A percentile compares a stretch with the other conserved stretches of the same genome.
These are phyloP conservation scores for Suillus luteus DNA, from an alignment of 768 basidiomycete species.

Conservation along the genomic window DNA sequence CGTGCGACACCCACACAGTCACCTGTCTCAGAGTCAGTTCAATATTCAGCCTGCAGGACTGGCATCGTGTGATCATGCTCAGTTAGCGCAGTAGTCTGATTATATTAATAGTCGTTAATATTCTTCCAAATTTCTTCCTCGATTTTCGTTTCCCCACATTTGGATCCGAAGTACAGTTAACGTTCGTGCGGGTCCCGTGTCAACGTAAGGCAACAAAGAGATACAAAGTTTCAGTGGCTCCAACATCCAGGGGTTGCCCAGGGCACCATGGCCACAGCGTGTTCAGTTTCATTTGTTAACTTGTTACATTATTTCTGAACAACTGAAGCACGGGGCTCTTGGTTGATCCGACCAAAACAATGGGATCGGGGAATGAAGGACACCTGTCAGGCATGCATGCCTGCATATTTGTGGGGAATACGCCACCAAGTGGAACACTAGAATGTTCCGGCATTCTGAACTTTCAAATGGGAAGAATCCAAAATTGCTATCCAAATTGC, in stretches of 20 bases:
- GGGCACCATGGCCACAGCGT: too few species aligned
- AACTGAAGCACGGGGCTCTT: neutral
- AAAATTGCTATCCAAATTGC: slow-evolving; percentile 6
- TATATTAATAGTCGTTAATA: neutral
- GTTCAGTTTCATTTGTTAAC: neutral
- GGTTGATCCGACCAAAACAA: slow-evolving; percentile 7
- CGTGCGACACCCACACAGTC: neutral
- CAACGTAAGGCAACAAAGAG: slow-evolving; percentile 7
- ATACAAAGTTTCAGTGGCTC: neutral
- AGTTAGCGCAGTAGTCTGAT: neutral
- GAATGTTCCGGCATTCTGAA: neutral
- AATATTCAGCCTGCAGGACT: neutral
- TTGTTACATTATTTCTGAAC: neutral
- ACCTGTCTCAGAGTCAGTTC: neutral
- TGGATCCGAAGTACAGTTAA: neutral
- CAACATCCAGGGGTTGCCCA: too few species aligned
- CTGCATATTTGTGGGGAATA: neutral
- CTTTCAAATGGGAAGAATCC: neutral
- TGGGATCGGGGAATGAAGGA: slow-evolving; percentile 10
- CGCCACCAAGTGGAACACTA: slow-evolving; percentile 2
- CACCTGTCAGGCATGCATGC: neutral
- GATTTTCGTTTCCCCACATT: slow-evolving; percentile 9
- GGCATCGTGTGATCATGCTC: neutral
- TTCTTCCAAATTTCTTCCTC: neutral
- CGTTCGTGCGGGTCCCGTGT: neutral